Evolutionary conservation across 2,329 filamentous ascomycete genomes (phyloP).

Genomic region (Colletotrichum sublineola): DNA sequence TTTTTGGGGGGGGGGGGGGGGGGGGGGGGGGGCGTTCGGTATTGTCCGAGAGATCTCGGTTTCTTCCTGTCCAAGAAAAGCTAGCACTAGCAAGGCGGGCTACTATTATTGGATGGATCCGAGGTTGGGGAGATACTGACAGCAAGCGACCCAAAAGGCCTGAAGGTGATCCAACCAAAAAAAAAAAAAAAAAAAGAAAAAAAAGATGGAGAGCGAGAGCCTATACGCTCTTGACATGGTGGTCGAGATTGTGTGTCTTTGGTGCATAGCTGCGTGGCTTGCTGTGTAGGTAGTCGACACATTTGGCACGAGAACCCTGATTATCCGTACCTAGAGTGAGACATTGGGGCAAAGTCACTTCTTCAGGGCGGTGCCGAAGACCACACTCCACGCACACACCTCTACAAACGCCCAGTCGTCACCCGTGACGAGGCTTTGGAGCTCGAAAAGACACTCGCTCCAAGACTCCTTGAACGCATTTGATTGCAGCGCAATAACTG

Average conservation of each 20-base stretch:
- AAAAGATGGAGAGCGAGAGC: neutral
- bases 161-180: fast-evolving
- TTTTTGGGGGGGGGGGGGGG: too few species aligned
- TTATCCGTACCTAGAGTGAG: neutral
- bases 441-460: neutral
- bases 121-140: fast-evolving
- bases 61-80: too few species aligned
- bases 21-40: too few species aligned
- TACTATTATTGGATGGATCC: neutral
- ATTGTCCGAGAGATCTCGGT: too few species aligned
- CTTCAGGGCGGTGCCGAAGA: neutral
- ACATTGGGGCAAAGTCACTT: neutral
- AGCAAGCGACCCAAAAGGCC: neutral
- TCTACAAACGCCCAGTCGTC: neutral
- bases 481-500: neutral
- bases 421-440: neutral
- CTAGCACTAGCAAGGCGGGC: too few species aligned
- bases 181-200: too few species aligned
- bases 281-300: neutral
- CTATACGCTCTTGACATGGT: neutral
- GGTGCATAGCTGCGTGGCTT: neutral
- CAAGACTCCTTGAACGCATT: neutral
- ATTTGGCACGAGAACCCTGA: neutral
- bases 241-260: neutral
- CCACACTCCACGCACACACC: neutral